Evolutionary conservation across 768 basidiomycete species (phyloP), one percentile per base, ranked within the genome.

Genomic region (Leccinum obscurum): DNA sequence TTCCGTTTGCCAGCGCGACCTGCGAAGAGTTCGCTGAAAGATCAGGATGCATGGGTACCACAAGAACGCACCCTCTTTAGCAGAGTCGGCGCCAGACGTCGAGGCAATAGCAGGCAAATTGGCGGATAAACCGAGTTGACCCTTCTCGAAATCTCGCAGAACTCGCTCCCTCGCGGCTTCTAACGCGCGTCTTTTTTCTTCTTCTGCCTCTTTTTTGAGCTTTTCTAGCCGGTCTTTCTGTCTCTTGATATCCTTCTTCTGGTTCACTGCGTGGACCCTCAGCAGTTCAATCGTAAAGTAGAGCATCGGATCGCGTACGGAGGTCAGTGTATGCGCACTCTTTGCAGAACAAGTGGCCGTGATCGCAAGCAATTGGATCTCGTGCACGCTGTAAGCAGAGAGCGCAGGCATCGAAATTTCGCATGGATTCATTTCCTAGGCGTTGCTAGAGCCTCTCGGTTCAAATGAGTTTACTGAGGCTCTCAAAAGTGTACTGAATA

Each of bases 341-440:
- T 71, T 90, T 93, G 81, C 97, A 99, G 73, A 94, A 98, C 24
- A 98, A 66, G 75, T 98, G 97, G 0, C 97, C 97, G 54, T 91
- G 83, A 22, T 77, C 66, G 68, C 97, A 98, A 11, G 88, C 84
- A 35, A 95, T 78, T 0, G 96, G 93, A 55, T 94, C 89, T 52
- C 91, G 78, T 6, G 92, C 95, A 46, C 83, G 81, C 56, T 92
- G 87, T 37, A 97, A 78, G 72, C 96, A 99, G 14, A 97, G 82
- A 6, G 90, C 82, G 71, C 97, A 98, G 1, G 93, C 87, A 73
- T 97, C 93, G 72, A 97, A 95, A 55, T 84, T 84, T 41, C 93
- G 86, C 90, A 95, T 93, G 11, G 90, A 94, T 73, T 97, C 95
- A 71, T 92, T 90, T 37, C 94, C 95, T 70, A 75, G 41, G 51